Percentiles rank a stretch among this genome's conserved stretches.
These are phyloP conservation scores for Ophidiomyces ophidiicola DNA, from an alignment of 2,329 filamentous ascomycete species.

Conservation along the genomic window DNA sequence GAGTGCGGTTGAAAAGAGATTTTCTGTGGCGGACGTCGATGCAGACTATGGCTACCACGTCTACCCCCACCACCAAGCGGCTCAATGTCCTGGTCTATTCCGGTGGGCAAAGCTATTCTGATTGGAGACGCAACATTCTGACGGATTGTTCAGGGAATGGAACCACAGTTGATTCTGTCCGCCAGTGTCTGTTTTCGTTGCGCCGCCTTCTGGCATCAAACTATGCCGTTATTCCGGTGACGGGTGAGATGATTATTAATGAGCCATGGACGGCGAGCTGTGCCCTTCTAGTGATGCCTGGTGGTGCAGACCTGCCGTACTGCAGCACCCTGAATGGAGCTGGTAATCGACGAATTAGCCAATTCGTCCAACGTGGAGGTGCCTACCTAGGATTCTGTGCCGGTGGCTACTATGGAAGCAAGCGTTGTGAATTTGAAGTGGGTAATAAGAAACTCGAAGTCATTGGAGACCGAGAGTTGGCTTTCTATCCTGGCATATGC, in stretches of 20 bases:
- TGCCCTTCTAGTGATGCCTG: conserved; percentile 80
- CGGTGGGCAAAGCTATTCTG: conserved; percentile 42
- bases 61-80: conserved; percentile 31
- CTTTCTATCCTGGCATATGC: conserved; percentile 76
- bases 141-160: conserved; percentile 53
- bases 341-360: conserved; percentile 71
- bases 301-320: conserved; percentile 87
- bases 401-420: conserved; percentile 79
- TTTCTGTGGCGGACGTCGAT: background rate
- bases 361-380: conserved; percentile 77
- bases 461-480: conserved; percentile 69
- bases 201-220: conserved; percentile 75
- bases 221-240: conserved; percentile 84
- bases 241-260: conserved; percentile 64
- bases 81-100: conserved; percentile 92
- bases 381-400: conserved; percentile 86
- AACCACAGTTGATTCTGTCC: conserved; percentile 74
- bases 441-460: conserved; percentile 73
- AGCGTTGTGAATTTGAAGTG: conserved; percentile 81
- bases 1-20: conserved; percentile 9
- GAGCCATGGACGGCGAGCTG: conserved; percentile 86
- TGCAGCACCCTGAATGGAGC: conserved; percentile 75
- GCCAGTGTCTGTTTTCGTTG: conserved; percentile 77
- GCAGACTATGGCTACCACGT: conserved; percentile 22
- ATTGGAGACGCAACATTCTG: conserved; percentile 22